phyloP scores from a whole-genome alignment of 2,329 filamentous ascomycete species.

The Penicillium occitanis region DNA sequence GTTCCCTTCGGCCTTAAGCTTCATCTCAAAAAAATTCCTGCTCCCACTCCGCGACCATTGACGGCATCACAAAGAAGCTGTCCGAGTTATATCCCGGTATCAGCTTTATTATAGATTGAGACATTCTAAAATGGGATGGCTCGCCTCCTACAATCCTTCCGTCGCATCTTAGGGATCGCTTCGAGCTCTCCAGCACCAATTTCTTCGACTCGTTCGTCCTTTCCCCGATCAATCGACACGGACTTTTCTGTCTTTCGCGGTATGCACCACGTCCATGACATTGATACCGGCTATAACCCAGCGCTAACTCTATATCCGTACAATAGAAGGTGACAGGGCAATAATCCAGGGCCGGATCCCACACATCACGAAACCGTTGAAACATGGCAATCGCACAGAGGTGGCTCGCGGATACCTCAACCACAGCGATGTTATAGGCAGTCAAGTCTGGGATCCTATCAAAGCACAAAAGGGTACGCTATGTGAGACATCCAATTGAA shows the following conservation, averaged over 20 bases:
- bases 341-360: slow-evolving; percentile 41
- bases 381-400: slow-evolving; percentile 37
- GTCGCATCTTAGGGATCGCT: slow-evolving; percentile 31
- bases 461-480: slow-evolving; percentile 51
- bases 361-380: slow-evolving; percentile 45
- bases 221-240: slow-evolving; percentile 35
- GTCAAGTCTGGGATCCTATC: slow-evolving; percentile 59
- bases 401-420: slow-evolving; percentile 39
- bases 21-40: not conserved
- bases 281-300: too few relatives aligned
- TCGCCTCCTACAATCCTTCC: slow-evolving; percentile 36
- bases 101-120: not conserved
- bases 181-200: not conserved
- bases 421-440: slow-evolving; percentile 64
- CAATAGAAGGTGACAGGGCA: slow-evolving; percentile 47
- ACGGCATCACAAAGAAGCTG: not conserved
- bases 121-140: slow-evolving; percentile 30
- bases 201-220: slow-evolving; percentile 16
- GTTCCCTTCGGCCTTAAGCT: not conserved
- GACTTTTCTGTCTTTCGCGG: slow-evolving; percentile 42
- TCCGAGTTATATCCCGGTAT: not conserved
- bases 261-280: slow-evolving; percentile 18
- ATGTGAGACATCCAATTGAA: not conserved
- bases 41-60: not conserved
- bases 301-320: not conserved